These are phyloP conservation scores for Lojkania enalia DNA, from an alignment of 2,329 filamentous ascomycete species.

Conservation along the genomic window DNA sequence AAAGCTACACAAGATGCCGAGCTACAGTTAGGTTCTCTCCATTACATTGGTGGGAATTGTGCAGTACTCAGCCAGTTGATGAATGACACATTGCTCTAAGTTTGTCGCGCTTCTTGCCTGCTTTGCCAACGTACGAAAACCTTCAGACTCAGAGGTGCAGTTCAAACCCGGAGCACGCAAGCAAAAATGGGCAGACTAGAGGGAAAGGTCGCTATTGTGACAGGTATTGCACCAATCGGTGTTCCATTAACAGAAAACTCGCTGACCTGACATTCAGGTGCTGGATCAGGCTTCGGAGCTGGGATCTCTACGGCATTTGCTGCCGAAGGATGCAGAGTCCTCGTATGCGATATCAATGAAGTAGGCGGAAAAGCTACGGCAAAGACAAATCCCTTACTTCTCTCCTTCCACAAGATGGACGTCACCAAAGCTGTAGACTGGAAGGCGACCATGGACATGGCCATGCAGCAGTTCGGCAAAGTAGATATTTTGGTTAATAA, in stretches of 20 bases:
- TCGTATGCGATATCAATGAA: slow-evolving; percentile 65
- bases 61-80: too few species aligned
- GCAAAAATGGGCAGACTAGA: slow-evolving; percentile 48
- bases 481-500: slow-evolving; percentile 66
- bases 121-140: too few species aligned
- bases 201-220: slow-evolving; percentile 61
- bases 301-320: slow-evolving; percentile 64
- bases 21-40: too few species aligned
- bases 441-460: slow-evolving; percentile 57
- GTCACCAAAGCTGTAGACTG: slow-evolving; percentile 59
- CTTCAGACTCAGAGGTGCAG: too few species aligned
- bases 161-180: too few species aligned
- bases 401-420: slow-evolving; percentile 50
- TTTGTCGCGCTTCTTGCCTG: too few species aligned
- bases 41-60: too few species aligned
- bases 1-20: too few species aligned
- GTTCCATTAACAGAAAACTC: slow-evolving; percentile 1
- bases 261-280: slow-evolving; percentile 46
- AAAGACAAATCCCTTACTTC: slow-evolving; percentile 42
- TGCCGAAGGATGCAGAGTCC: slow-evolving; percentile 62
- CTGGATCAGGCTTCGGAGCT: slow-evolving; percentile 65
- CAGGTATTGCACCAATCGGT: slow-evolving; percentile 40
- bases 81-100: too few species aligned
- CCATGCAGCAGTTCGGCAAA: slow-evolving; percentile 56
- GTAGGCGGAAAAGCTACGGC: slow-evolving; percentile 56